phyloP scores from a whole-genome alignment of 805 yeast genomes.

The Teunomyces tritomae region DNA sequence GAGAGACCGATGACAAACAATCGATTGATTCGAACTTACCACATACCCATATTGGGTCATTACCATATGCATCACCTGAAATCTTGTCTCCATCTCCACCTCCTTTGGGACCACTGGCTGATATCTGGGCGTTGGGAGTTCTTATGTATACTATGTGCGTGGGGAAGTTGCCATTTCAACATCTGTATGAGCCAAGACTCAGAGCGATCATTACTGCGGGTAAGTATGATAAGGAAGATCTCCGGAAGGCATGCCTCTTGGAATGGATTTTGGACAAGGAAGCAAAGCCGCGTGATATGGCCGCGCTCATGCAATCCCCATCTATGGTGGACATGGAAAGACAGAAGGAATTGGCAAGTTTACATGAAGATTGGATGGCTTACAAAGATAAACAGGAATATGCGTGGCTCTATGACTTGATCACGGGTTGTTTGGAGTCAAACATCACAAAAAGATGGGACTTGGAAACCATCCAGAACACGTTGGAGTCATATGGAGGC shows the following conservation, averaged over 20 bases:
- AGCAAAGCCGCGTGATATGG: conserved; percentile 9
- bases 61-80: conserved; percentile 93
- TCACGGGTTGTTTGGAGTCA: conserved; percentile 53
- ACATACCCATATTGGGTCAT: conserved; percentile 76
- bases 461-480: conserved; percentile 34
- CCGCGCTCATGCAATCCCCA: conserved; percentile 8
- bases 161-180: conserved; percentile 79
- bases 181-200: conserved; percentile 77
- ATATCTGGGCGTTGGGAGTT: conserved; percentile 91
- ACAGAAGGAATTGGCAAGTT: conserved; percentile 13
- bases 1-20: conserved; percentile 4
- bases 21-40: conserved; percentile 46
- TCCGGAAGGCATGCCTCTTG: conserved; percentile 41
- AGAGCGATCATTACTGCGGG: conserved; percentile 71
- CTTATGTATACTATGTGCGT: conserved; percentile 67
- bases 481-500: conserved; percentile 1
- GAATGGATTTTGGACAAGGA: conserved; percentile 24
- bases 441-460: conserved; percentile 53
- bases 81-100: conserved; percentile 61
- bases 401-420: conserved; percentile 31
- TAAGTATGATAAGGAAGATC: conserved; percentile 48
- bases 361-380: conserved; percentile 18
- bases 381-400: conserved; percentile 17
- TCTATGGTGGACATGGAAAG: conserved; percentile 17
- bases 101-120: conserved; percentile 65